These are phyloP conservation scores for Darksidea phi DNA, from an alignment of 495 filamentous ascomycete species.

Conservation along the genomic window DNA sequence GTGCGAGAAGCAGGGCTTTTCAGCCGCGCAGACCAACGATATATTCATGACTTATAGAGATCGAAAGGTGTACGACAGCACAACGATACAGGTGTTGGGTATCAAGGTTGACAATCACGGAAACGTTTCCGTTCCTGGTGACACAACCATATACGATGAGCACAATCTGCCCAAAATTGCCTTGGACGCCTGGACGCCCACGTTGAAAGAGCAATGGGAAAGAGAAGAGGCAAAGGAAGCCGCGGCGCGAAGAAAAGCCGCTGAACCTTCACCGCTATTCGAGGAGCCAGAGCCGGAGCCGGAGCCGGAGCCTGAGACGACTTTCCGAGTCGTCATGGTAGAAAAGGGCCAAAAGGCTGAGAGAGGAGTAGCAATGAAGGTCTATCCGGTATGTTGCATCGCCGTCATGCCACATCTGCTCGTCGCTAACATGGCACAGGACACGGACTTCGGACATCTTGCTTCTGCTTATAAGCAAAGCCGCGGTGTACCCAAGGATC, in stretches of 20 bases:
- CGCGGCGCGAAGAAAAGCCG: conserved; percentile 38
- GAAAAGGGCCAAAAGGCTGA: conserved; percentile 55
- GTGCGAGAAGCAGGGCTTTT: conserved; percentile 61
- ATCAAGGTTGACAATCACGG: conserved; percentile 50
- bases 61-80: conserved; percentile 67
- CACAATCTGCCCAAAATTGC: conserved; percentile 32
- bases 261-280: conserved; percentile 38
- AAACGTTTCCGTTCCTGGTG: conserved; percentile 40
- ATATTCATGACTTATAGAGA: conserved; percentile 80
- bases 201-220: conserved; percentile 40
- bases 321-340: conserved; percentile 59
- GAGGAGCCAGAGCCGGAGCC: conserved; percentile 32
- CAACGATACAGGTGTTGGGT: conserved; percentile 67
- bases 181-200: conserved; percentile 62
- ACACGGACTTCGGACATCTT: conserved; percentile 56
- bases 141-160: conserved; percentile 37
- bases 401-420: not conserved
- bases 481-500: conserved; percentile 49
- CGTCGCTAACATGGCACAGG: conserved; percentile 36
- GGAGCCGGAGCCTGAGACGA: conserved; percentile 31
- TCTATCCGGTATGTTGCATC: conserved; percentile 49
- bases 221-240: too few relatives aligned
- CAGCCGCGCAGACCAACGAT: conserved; percentile 45
- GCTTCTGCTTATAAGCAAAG: conserved; percentile 53
- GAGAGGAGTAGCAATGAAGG: conserved; percentile 51